phyloP scores from a whole-genome alignment of 192 early-diverging fungal species.

The Irineochytrium annulatum region DNA sequence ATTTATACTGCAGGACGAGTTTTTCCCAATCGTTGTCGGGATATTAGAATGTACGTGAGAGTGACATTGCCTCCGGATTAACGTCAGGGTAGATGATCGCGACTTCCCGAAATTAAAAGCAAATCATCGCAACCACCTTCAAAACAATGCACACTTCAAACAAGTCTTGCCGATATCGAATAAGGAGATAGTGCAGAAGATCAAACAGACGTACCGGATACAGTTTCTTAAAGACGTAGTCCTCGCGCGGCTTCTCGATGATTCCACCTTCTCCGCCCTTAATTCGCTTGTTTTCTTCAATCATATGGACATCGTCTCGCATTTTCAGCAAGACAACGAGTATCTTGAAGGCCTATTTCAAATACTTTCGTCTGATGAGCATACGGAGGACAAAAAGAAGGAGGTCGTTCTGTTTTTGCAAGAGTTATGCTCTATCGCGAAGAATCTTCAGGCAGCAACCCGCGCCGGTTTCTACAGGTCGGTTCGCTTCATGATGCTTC shows the following conservation, averaged over 20 bases:
- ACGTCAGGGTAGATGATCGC: conserved; percentile 60
- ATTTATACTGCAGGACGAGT: conserved; percentile 69
- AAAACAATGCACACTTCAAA: conserved; percentile 46
- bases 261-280: conserved; percentile 68
- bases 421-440: conserved; percentile 74
- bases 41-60: conserved; percentile 76
- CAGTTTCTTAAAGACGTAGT: conserved; percentile 87
- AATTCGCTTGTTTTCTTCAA: conserved; percentile 76
- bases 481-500: conserved; percentile 9
- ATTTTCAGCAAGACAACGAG: conserved; percentile 63
- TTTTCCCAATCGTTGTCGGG: conserved; percentile 66
- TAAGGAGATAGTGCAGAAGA: conserved; percentile 64
- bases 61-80: not conserved
- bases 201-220: conserved; percentile 80
- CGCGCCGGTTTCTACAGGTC: conserved; percentile 66
- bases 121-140: conserved; percentile 70
- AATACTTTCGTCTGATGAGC: conserved; percentile 45
- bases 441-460: conserved; percentile 58
- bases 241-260: conserved; percentile 71
- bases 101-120: conserved; percentile 66
- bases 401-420: conserved; percentile 77
- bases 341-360: conserved; percentile 71
- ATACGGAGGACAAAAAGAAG: conserved; percentile 51
- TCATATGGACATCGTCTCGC: conserved; percentile 76
- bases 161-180: conserved; percentile 77